phyloP scores from a whole-genome alignment of 331 rosid species.

The Rosa hybrid region DNA sequence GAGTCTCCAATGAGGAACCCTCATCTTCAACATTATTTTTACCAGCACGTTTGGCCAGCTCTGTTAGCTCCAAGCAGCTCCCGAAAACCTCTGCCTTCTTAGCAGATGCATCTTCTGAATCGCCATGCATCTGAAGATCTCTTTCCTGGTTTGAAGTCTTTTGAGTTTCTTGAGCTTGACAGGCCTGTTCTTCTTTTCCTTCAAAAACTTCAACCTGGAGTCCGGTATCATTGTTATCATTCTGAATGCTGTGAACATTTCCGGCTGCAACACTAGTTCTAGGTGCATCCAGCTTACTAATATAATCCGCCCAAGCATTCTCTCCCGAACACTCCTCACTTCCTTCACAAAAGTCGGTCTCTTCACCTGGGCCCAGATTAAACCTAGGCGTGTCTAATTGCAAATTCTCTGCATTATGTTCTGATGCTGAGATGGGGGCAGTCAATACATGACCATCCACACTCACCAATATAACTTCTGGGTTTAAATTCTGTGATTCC shows the following conservation, averaged over 20 bases:
- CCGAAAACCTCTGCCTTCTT: slow-evolving; percentile 35
- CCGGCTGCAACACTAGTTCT: slow-evolving; percentile 33
- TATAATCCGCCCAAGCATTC: slow-evolving; percentile 65
- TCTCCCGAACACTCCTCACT: slow-evolving; percentile 55
- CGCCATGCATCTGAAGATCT: slow-evolving; percentile 19
- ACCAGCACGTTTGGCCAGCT: slow-evolving; percentile 33
- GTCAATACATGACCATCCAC: slow-evolving; percentile 81
- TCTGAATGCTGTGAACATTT: slow-evolving; percentile 17
- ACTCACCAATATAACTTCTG: slow-evolving; percentile 84
- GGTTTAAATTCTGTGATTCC: slow-evolving; percentile 53
- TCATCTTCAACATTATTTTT: slow-evolving; percentile 30
- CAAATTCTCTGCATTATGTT: slow-evolving; percentile 56
- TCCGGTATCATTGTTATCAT: slow-evolving; percentile 26
- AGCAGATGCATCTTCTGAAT: slow-evolving; percentile 38
- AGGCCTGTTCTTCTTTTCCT: slow-evolving; percentile 38
- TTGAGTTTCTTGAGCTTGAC: slow-evolving; percentile 35
- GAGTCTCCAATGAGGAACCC: slow-evolving; percentile 33
- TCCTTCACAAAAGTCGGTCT: slow-evolving; percentile 68
- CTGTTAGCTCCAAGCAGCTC: slow-evolving; percentile 64
- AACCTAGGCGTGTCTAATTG: slow-evolving; percentile 67
- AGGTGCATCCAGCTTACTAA: slow-evolving; percentile 50
- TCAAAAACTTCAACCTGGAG: slow-evolving; percentile 44
- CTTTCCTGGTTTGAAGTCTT: slow-evolving; percentile 35
- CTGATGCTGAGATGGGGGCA: slow-evolving; percentile 76
- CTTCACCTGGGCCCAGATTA: slow-evolving; percentile 76